phyloP scores from a whole-genome alignment of 1,284 basidiomycete species.

The Heterobasidion parviporum region DNA sequence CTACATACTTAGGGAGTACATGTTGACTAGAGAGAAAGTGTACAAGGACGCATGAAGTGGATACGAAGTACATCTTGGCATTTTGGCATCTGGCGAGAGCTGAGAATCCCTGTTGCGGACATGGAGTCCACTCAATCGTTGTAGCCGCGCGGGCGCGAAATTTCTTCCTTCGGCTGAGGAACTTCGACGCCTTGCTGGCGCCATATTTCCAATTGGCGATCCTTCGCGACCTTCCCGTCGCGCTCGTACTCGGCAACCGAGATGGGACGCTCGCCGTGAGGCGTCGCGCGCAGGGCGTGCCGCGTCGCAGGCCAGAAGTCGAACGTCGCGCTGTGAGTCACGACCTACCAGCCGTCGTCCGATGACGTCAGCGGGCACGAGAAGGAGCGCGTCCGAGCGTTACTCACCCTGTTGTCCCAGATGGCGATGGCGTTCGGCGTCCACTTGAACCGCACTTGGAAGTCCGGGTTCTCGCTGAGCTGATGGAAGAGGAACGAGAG shows the following conservation, averaged over 20 bases:
- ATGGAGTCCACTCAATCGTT: conserved; percentile 35
- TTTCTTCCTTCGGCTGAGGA: conserved; percentile 20
- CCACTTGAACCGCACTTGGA: conserved; percentile 70
- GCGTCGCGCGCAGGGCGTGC: conserved; percentile 76
- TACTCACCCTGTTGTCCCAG: conserved; percentile 62
- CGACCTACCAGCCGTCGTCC: conserved; percentile 34
- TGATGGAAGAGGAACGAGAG: conserved; percentile 65
- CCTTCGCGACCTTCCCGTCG: conserved; percentile 45
- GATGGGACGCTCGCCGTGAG: conserved; percentile 68
- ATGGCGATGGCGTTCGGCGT: conserved; percentile 58
- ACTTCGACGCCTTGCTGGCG: conserved; percentile 47
- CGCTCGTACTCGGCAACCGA: conserved; percentile 72
- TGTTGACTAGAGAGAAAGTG: too few species aligned
- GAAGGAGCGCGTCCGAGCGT: conserved; percentile 12
- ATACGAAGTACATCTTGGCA: too few species aligned
- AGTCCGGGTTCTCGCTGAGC: conserved; percentile 60
- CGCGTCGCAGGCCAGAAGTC: conserved; percentile 70
- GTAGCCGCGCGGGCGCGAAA: conserved; percentile 42
- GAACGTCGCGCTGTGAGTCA: conserved; percentile 70
- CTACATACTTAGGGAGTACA: too few species aligned
- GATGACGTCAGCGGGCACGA: neutral
- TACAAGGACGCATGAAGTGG: too few species aligned
- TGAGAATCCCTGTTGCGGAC: neutral
- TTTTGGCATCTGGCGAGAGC: too few species aligned
- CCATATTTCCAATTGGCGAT: conserved; percentile 60